These are phyloP conservation scores for Chaetomium sp. DNA, from an alignment of 2,329 filamentous ascomycete species.

Conservation along the genomic window DNA sequence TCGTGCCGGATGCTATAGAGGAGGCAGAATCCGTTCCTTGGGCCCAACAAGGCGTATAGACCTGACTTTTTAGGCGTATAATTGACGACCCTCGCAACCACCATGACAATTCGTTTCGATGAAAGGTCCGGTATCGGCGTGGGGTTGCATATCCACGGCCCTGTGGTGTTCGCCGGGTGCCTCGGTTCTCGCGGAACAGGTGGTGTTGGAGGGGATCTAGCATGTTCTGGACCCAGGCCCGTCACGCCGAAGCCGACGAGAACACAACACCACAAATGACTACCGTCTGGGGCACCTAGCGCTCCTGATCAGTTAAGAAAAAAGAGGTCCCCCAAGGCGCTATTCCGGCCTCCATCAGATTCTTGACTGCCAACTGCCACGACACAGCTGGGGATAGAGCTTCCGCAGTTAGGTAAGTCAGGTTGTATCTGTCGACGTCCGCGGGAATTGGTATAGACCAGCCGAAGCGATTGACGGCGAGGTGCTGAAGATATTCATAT, in stretches of 20 bases:
- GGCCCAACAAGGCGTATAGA: not conserved
- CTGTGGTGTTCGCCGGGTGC: not conserved
- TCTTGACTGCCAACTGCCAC: not conserved
- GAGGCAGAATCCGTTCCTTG: not conserved
- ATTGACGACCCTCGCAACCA: not conserved
- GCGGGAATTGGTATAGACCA: not conserved
- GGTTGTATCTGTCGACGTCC: not conserved
- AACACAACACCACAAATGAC: not conserved
- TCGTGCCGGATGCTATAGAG: not conserved
- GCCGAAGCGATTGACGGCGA: not conserved
- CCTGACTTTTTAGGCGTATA: not conserved
- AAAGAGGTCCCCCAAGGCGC: not conserved
- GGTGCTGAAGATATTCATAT: not conserved
- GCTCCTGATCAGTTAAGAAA: not conserved
- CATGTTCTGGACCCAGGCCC: not conserved
- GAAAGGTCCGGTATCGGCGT: not conserved
- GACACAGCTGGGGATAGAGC: too few relatives aligned
- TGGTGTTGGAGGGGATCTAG: not conserved
- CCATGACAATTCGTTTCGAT: not conserved
- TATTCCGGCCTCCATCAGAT: not conserved
- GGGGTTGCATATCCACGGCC: not conserved
- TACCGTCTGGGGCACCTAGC: not conserved
- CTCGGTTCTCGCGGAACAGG: not conserved
- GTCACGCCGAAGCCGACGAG: constrained; percentile 4
- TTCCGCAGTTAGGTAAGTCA: not conserved